These are phyloP conservation scores for Arctium lappa DNA, from an alignment of 129 eudicot species.

Conservation along the genomic window DNA sequence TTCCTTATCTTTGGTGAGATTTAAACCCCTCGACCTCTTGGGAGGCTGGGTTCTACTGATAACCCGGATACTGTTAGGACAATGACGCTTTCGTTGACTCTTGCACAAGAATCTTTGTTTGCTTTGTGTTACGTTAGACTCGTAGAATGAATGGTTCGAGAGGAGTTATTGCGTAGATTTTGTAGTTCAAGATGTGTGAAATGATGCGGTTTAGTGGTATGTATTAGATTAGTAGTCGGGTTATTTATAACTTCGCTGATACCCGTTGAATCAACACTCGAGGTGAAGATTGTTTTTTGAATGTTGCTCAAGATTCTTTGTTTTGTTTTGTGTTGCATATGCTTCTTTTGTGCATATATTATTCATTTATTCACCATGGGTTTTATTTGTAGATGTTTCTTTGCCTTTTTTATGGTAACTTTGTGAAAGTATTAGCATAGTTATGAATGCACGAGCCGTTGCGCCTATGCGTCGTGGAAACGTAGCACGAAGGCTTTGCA, in stretches of 20 bases:
- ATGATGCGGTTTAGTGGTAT: not conserved
- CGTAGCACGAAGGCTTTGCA: not conserved
- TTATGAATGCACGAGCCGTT: too few relatives aligned
- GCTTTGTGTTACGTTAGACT: not conserved
- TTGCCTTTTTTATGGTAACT: not conserved
- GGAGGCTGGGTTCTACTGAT: not conserved
- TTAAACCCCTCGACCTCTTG: not conserved
- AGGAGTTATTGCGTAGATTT: not conserved
- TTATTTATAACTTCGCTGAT: not conserved
- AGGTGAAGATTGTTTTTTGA: not conserved
- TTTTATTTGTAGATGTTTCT: not conserved
- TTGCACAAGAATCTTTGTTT: not conserved
- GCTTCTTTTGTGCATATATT: not conserved
- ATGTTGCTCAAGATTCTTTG: not conserved
- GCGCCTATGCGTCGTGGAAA: too few relatives aligned
- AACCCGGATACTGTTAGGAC: not conserved
- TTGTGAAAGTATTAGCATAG: not conserved
- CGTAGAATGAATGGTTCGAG: not conserved
- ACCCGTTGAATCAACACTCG: not conserved
- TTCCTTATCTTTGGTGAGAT: not conserved
- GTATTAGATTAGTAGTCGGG: not conserved
- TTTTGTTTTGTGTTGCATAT: not conserved
- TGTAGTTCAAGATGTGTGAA: not conserved
- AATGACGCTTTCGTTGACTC: not conserved
- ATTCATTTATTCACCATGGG: not conserved